Evolutionary conservation across 768 basidiomycete species (phyloP), one percentile per base, ranked within the genome.

Genomic region (Xerocomellus dryophilus): DNA sequence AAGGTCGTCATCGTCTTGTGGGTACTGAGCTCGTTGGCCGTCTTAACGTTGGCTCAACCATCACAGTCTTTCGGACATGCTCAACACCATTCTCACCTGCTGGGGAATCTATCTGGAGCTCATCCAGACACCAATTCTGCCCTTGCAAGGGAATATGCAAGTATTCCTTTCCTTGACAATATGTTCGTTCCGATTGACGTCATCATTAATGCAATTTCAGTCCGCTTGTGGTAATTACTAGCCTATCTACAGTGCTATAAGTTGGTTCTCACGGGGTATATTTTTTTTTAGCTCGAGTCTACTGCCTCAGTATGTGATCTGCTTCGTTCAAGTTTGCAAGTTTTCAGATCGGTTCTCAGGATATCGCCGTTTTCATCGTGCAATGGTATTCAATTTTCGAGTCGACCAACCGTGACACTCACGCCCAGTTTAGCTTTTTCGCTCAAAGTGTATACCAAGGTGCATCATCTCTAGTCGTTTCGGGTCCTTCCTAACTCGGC

Each of bases 21-120:
- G 36, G 52, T 35, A 10, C n/a, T 1, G 4, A 5, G 5, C 8
- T 50, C 17, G 10, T 29, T 53, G 12, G 3, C 17, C 5, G 14
- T 12, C 38, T 43, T 12, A 31, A 51, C 31, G 34, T 29, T 15
- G 3, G 17, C 15, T 39, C 6, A 39, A 39, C 17, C 43, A 12
- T 43, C n/a, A n/a, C 36, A 60, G 59, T 20, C 7, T 57, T n/a
- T 45, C 54, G 17, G 59, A 61, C 27, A 50, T 61, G 60, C 7
- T 57, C 39, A 61, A 52, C 25, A 42, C 50, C 6, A 27, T 57
- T 23, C 50, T 61, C 11, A n/a, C 15, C 14, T 36, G 43, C 7
- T 25, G 25, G 25, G 25, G 25, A 25, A 25, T 25, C 3, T 57
- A 57, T 11, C 8, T 47, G 42, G 40, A 46, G 20, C 44, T 61